Conservation (phyloP, 257 asterid species). For the Forsythia viridissima region DNA sequence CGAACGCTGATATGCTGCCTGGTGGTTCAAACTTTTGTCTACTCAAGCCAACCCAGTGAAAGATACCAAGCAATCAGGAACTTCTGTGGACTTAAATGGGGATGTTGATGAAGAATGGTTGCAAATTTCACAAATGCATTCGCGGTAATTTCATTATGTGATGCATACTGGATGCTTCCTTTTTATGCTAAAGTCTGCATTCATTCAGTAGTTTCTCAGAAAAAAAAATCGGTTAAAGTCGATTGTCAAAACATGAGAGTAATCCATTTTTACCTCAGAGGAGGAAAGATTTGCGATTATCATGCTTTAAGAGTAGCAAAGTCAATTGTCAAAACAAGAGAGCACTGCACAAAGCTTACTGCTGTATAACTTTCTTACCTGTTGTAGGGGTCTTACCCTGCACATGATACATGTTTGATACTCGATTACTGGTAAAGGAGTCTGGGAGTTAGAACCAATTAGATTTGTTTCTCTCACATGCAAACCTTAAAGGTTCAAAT, state of each 20-base stretch:
- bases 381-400: not conserved
- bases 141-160: slow-evolving; percentile 49
- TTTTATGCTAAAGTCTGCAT: slow-evolving; percentile 1
- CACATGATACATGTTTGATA: not conserved
- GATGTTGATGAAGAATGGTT: slow-evolving; percentile 76
- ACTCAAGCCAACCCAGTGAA: slow-evolving; percentile 38
- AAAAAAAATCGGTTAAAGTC: no score
- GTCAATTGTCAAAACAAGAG: not conserved
- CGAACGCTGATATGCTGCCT: slow-evolving; percentile 15
- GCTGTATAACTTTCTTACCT: not conserved
- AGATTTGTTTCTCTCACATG: not conserved
- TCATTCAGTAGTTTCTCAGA: not conserved
- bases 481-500: not conserved
- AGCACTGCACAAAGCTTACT: not conserved
- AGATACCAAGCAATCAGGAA: slow-evolving; percentile 41
- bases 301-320: not conserved
- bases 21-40: slow-evolving; percentile 19
- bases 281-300: not conserved
- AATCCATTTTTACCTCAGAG: no score
- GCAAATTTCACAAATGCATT: slow-evolving; percentile 69
- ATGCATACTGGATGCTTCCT: not conserved
- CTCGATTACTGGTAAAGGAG: not conserved
- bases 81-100: slow-evolving; percentile 42
- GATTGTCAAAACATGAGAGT: not conserved
- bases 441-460: not conserved